A percentile compares a stretch with the other conserved stretches of the same genome.
Evolutionary conservation across 2,329 filamentous ascomycete genomes (phyloP).

Genomic region (Phaeosphaeriaceae sp.): DNA sequence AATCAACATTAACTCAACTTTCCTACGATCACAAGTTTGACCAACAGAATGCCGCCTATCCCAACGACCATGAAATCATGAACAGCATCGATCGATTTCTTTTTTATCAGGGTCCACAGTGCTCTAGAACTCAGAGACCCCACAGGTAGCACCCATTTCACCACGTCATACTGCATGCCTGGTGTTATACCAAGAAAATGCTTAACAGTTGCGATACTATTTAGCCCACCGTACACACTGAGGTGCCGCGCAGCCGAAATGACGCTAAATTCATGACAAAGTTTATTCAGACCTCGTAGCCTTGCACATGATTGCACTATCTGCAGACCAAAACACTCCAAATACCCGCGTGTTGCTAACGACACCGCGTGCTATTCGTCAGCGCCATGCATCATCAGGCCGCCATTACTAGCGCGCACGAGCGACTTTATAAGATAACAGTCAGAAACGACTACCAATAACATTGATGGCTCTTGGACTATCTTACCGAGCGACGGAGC

Average conservation of each 20-base stretch:
- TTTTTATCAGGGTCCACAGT: not conserved
- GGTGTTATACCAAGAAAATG: not conserved
- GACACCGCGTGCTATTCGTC: not conserved
- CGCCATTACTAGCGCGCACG: not conserved
- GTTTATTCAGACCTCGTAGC: slow-evolving; percentile 7
- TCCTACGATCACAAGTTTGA: too few relatives aligned
- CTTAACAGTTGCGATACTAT: not conserved
- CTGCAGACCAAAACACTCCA: not conserved
- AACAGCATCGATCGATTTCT: not conserved
- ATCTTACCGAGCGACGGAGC: not conserved
- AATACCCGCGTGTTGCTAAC: not conserved
- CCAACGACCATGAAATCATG: not conserved
- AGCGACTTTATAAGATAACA: not conserved
- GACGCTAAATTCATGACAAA: slow-evolving; percentile 3
- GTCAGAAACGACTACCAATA: not conserved
- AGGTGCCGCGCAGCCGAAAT: slow-evolving; percentile 4
- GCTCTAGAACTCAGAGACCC: slow-evolving; percentile 2
- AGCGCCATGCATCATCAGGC: not conserved
- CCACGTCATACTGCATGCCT: slow-evolving; percentile 2
- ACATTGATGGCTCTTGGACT: not conserved
- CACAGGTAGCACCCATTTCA: not conserved
- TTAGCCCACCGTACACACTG: not conserved
- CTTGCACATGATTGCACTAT: not conserved
- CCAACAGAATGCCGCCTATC: not conserved
- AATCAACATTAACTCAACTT: not conserved